Base-by-base conservation (phyloP, 2,329 filamentous ascomycete genomes). In the Trichoderma oligosporum region DNA sequence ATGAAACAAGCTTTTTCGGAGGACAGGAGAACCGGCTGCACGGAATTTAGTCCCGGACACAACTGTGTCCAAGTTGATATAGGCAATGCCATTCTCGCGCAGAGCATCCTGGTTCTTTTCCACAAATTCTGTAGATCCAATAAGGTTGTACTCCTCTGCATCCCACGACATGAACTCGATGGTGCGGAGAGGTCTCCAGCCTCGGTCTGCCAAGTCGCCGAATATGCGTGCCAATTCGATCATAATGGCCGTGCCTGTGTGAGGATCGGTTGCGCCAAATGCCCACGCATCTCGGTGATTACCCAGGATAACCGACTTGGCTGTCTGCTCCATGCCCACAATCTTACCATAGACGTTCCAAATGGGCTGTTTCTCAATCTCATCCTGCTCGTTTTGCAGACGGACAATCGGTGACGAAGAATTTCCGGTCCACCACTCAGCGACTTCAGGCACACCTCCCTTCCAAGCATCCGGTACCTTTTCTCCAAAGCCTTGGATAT, bases 81-180 rank as follows among this genome's bases (percentile, higher is more conserved):
- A 99, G 8, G 89, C 92, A 61, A 90, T 84, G 0, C 83, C 93
- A 64, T 94, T 82, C 16, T 81, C 76, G 39, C 89, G 86, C 6
- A 99, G 78, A 3, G 76, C 71, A 0, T 92, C 85, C 25, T 91
- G 78, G 63, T 93, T 86, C 45, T 88, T 87, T 74, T 99, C 94
- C 44, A 99, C 94, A 66, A 88, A 93, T 71, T 99, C 94, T 1
- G 94, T 97, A 9, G 91, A 96, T 7, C 94, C 94, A 58, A 96
- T 89, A 44, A 94, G 76, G 71, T 97, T 97, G 76, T 96, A 97
- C 71, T 93, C 91, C 64, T 87, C 87, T 4, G 84, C 94, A 70
- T 99, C 94, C 94, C 94, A 99, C 31, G 90, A 96, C 67, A 92
- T 91, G 71, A 99, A 97, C 70, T 96, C 89, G 62, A 99, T 96